Conservation (phyloP, 176 grass and related monocot species). For the Neostapfia colusana region DNA sequence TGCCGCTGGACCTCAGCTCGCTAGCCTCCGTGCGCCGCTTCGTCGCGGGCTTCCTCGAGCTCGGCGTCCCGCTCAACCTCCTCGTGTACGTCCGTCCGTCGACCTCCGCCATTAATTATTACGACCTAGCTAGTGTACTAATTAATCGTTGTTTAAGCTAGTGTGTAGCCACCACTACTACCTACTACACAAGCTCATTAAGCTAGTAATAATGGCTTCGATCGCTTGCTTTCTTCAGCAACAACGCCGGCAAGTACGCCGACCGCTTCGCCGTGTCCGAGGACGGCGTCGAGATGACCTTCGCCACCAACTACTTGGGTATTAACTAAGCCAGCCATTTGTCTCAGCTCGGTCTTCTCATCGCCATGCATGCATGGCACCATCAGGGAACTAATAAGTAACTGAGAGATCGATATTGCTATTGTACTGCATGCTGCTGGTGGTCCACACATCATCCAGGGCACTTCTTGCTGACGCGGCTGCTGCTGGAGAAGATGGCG, state of each 20-base stretch:
- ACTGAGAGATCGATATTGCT: not conserved
- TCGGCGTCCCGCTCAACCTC: slow-evolving; percentile 82
- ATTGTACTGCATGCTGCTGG: not conserved
- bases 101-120: too few relatives aligned
- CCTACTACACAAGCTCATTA: not conserved
- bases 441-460: slow-evolving; percentile 36
- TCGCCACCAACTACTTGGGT: slow-evolving; percentile 95
- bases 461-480: slow-evolving; percentile 80
- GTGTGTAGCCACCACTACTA: not conserved
- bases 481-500: slow-evolving; percentile 72
- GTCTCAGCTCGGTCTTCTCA: not conserved
- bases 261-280: slow-evolving; percentile 65
- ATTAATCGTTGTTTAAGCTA: not conserved
- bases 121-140: too few relatives aligned
- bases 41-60: slow-evolving; percentile 60
- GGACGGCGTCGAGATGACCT: slow-evolving; percentile 95
- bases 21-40: slow-evolving; percentile 85
- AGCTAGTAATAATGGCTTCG: too few relatives aligned
- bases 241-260: slow-evolving; percentile 94
- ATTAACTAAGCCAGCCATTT: not conserved
- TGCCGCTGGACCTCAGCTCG: slow-evolving; percentile 94
- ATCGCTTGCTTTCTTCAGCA: slow-evolving; percentile 59
- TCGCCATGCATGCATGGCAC: not conserved
- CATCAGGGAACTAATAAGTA: not conserved
- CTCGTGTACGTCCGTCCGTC: slow-evolving; percentile 80